Evolutionary conservation across 331 rosid genomes (phyloP).

Genomic region (Pyrus hybrid): DNA sequence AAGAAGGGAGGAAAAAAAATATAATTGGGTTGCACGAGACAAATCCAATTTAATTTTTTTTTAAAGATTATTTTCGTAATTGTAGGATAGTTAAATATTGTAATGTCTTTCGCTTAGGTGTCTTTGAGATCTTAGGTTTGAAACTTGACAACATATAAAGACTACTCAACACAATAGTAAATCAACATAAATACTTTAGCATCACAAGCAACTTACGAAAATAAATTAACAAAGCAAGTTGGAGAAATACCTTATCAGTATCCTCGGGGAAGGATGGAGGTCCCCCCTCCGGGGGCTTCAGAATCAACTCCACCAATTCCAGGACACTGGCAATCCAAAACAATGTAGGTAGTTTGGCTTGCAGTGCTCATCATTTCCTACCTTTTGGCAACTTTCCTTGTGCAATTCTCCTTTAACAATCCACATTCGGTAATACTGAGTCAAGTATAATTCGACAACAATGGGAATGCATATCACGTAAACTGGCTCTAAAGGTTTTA

Average conservation of each 20-base stretch:
- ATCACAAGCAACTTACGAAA: neutral
- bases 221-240: conserved; percentile 6
- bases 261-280: conserved; percentile 87
- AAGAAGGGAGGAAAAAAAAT: neutral
- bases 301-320: conserved; percentile 55
- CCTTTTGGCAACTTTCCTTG: conserved; percentile 30
- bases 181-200: neutral
- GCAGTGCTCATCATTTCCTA: conserved; percentile 13
- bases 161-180: neutral
- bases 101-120: neutral
- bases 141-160: neutral
- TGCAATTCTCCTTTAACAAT: conserved; percentile 57
- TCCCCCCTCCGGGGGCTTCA: conserved; percentile 79
- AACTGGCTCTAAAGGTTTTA: conserved; percentile 26
- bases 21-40: neutral
- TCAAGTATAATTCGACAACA: neutral
- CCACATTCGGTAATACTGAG: conserved; percentile 12
- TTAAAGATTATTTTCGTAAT: neutral
- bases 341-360: neutral
- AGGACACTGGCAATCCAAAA: conserved; percentile 59
- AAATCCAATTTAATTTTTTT: neutral
- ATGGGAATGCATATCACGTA: neutral
- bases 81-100: neutral
- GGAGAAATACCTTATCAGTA: conserved; percentile 61
- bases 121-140: neutral